Percentiles rank a stretch among this genome's conserved stretches.
Evolutionary conservation across 345 rosid species (phyloP).

Genomic region (Heritiera littoralis): DNA sequence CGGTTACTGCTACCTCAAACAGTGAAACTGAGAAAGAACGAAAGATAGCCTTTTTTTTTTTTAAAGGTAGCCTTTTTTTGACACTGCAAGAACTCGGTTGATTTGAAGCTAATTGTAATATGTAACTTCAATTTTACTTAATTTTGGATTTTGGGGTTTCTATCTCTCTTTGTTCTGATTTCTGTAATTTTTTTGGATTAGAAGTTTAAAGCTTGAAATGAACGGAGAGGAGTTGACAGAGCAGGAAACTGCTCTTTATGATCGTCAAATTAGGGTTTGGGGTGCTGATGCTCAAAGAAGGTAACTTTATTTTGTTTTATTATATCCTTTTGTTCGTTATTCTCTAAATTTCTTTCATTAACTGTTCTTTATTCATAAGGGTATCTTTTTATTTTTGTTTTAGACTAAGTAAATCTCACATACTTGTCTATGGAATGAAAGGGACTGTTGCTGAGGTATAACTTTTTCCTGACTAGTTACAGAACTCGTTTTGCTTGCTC

Average conservation of each 20-base stretch:
- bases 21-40: neutral
- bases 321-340: neutral
- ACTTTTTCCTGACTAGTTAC: too few species aligned
- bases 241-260: slow-evolving; percentile 94
- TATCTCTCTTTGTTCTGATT: neutral
- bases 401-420: slow-evolving; percentile 80
- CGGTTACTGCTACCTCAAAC: neutral
- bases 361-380: neutral
- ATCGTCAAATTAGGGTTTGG: slow-evolving; percentile 99
- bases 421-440: slow-evolving; percentile 77
- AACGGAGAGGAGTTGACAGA: slow-evolving; percentile 91
- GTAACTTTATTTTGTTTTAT: slow-evolving; percentile 30
- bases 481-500: neutral
- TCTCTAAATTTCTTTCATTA: slow-evolving; percentile 1
- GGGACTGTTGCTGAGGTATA: slow-evolving; percentile 87
- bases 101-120: neutral
- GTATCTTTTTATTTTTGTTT: neutral
- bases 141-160: neutral
- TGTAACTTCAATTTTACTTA: neutral
- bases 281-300: slow-evolving; percentile 97
- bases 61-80: neutral
- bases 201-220: slow-evolving; percentile 42
- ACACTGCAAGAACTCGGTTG: neutral
- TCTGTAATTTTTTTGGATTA: neutral
- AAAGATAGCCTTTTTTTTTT: neutral